Conservation (phyloP, 139 green algal species). For the Picochlorum sp. region DNA sequence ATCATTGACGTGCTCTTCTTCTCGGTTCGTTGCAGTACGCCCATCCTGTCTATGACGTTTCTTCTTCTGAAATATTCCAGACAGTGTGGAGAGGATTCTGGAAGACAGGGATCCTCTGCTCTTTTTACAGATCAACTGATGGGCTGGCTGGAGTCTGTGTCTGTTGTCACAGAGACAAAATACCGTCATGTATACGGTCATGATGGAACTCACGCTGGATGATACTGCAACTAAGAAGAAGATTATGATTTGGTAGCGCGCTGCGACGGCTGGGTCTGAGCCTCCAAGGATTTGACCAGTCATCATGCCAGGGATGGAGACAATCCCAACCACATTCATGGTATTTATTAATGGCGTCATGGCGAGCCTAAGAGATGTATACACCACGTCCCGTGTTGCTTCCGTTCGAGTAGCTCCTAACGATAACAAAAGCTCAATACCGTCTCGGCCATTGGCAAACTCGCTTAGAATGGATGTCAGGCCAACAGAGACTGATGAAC, state of each 20-base stretch:
- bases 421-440: conserved; percentile 60
- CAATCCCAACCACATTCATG: conserved; percentile 57
- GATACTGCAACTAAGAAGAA: conserved; percentile 58
- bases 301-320: conserved; percentile 78
- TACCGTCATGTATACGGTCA: conserved; percentile 9
- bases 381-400: conserved; percentile 41
- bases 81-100: too few relatives aligned
- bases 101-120: too few relatives aligned
- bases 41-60: too few relatives aligned
- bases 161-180: conserved; percentile 5
- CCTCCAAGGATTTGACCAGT: conserved; percentile 77
- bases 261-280: conserved; percentile 45
- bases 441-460: conserved; percentile 36
- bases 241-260: conserved; percentile 73
- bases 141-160: conserved; percentile 5
- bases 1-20: too few relatives aligned
- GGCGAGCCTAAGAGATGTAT: conserved; percentile 37
- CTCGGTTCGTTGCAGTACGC: too few relatives aligned
- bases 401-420: conserved; percentile 69
- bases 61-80: too few relatives aligned
- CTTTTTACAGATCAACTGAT: not conserved
- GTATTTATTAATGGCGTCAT: conserved; percentile 75
- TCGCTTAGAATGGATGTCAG: conserved; percentile 50
- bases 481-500: conserved; percentile 60
- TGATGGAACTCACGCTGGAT: conserved; percentile 8